phyloP scores from a whole-genome alignment of 352 stramenopile genomes.

The Pelagophyceae sp. region DNA sequence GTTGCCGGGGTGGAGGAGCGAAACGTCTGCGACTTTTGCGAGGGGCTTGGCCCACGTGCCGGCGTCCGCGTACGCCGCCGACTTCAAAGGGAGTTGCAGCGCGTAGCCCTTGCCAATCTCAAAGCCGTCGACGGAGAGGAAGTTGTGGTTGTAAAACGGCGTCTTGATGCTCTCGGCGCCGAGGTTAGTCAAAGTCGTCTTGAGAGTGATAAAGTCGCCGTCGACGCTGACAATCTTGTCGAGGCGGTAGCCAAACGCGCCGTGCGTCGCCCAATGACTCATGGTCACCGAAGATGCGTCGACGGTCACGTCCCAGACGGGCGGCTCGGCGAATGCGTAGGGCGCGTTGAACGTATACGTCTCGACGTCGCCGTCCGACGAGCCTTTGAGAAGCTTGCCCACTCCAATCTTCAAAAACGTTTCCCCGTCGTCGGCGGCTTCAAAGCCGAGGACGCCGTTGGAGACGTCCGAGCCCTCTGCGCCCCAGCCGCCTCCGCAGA shows the following conservation, averaged over 20 bases:
- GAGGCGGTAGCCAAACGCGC: slow-evolving; percentile 13
- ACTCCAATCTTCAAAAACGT: slow-evolving; percentile 58
- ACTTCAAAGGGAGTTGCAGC: slow-evolving; percentile 43
- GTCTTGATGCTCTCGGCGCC: slow-evolving; percentile 48
- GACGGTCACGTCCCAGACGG: slow-evolving; percentile 37
- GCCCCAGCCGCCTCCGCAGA: slow-evolving; percentile 30
- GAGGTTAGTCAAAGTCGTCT: slow-evolving; percentile 43
- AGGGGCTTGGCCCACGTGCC: background rate
- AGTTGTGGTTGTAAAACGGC: slow-evolving; percentile 52
- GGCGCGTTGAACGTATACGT: slow-evolving; percentile 53
- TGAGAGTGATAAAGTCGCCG: slow-evolving; percentile 37
- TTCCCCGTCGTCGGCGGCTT: slow-evolving; percentile 42
- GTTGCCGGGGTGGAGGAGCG: too few relatives aligned
- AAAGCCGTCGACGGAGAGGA: slow-evolving; percentile 46
- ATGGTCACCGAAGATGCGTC: too few relatives aligned
- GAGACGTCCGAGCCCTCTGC: slow-evolving; percentile 26
- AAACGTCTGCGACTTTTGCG: too few relatives aligned
- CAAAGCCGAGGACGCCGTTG: slow-evolving; percentile 54
- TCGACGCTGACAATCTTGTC: slow-evolving; percentile 41
- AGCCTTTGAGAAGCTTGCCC: slow-evolving; percentile 46
- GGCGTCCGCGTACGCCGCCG: slow-evolving; percentile 21
- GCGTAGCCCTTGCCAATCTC: slow-evolving; percentile 41
- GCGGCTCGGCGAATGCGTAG: slow-evolving; percentile 41
- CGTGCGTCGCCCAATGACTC: too few relatives aligned
- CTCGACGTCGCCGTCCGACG: slow-evolving; percentile 23